These are phyloP conservation scores for Cryptococcus maquisensis DNA, from an alignment of 1,284 basidiomycete genomes.

Conservation along the genomic window DNA sequence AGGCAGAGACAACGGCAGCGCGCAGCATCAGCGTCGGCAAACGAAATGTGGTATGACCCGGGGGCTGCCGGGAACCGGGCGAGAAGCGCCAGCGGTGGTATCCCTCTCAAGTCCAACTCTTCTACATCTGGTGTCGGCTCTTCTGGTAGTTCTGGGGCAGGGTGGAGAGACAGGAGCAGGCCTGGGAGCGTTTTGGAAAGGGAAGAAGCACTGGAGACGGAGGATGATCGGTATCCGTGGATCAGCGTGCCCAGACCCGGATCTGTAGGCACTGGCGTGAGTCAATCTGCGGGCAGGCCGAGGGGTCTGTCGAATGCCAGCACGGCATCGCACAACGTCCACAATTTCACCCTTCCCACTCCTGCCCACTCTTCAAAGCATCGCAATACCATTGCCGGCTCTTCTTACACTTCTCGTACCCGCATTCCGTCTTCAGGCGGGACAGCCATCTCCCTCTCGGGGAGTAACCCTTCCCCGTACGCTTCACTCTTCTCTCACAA, in stretches of 20 bases:
- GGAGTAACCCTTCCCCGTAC: slow-evolving; percentile 15
- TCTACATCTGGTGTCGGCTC: background rate
- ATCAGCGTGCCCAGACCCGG: slow-evolving; percentile 17
- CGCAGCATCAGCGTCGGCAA: slow-evolving; percentile 8
- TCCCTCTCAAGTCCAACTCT: background rate
- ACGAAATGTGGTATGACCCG: slow-evolving; percentile 25
- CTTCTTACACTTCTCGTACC: background rate
- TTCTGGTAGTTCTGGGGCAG: background rate
- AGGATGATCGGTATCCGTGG: slow-evolving; percentile 17
- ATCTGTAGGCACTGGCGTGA: slow-evolving; percentile 15
- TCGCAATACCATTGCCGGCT: slow-evolving; percentile 20
- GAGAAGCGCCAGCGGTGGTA: too few relatives aligned
- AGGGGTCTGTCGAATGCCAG: slow-evolving; percentile 2
- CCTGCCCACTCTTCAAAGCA: slow-evolving; percentile 25
- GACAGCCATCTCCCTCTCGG: background rate
- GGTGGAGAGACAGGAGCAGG: background rate
- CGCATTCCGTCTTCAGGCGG: background rate
- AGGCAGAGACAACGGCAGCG: slow-evolving; percentile 7
- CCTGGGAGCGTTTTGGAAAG: background rate
- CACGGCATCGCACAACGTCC: background rate
- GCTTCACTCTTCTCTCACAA: slow-evolving; percentile 28
- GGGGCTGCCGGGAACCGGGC: slow-evolving; percentile 4
- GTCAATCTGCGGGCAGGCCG: background rate
- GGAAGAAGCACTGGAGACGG: background rate
- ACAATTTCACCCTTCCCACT: slow-evolving; percentile 1